These are phyloP conservation scores for Rhytidiadelphus loreus DNA, from an alignment of 225 moss, liverwort and hornwort genomes.

Conservation along the genomic window DNA sequence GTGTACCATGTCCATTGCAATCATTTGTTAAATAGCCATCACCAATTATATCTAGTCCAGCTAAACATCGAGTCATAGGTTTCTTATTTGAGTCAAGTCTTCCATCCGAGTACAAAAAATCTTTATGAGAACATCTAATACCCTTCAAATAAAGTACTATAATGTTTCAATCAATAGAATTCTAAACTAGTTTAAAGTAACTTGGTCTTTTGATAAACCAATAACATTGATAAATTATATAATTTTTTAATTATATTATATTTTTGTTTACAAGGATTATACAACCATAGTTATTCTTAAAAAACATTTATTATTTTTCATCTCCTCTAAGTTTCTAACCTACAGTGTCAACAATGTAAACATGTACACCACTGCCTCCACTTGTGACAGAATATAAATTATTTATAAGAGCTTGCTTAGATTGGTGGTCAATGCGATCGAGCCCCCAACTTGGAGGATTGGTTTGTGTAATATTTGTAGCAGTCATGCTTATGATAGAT, in stretches of 20 bases:
- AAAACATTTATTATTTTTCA: too few relatives aligned
- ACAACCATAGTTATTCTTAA: fast-evolving
- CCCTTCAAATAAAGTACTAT: slow-evolving; percentile 27
- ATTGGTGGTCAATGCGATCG: slow-evolving; percentile 80
- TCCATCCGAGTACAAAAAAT: slow-evolving; percentile 62
- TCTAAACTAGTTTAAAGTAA: neutral
- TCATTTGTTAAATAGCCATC: slow-evolving; percentile 72
- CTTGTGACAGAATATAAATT: slow-evolving; percentile 42
- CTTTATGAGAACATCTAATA: slow-evolving; percentile 77
- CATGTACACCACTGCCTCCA: slow-evolving; percentile 66
- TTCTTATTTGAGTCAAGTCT: slow-evolving; percentile 34
- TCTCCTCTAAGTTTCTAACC: neutral
- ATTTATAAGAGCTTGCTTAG: slow-evolving; percentile 46
- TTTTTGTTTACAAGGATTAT: too few relatives aligned
- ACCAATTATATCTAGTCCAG: slow-evolving; percentile 58
- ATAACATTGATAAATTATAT: too few relatives aligned
- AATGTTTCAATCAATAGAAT: neutral
- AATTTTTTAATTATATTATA: neutral
- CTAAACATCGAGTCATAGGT: slow-evolving; percentile 47
- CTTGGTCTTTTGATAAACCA: too few relatives aligned
- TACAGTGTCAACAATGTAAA: slow-evolving; percentile 93
- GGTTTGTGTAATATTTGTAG: slow-evolving; percentile 45
- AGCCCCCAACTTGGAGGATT: slow-evolving; percentile 85
- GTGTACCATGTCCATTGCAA: slow-evolving; percentile 92
- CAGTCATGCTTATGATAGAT: neutral